These are phyloP conservation scores for Coemansia sp. DNA, from an alignment of 192 early-diverging fungal genomes.

Conservation along the genomic window DNA sequence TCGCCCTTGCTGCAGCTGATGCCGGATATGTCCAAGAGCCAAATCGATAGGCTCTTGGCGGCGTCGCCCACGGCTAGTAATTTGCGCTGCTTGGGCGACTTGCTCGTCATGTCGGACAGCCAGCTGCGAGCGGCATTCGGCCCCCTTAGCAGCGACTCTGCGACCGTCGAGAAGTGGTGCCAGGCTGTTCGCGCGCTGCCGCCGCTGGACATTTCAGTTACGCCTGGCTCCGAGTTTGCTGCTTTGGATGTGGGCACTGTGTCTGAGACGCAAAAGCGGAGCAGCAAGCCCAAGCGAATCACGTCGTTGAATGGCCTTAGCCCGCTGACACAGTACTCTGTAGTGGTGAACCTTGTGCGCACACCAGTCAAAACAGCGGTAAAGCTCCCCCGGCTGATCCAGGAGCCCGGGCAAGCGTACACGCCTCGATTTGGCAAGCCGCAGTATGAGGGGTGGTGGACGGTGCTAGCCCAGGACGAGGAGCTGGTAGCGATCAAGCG, in stretches of 20 bases:
- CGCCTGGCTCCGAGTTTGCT: neutral
- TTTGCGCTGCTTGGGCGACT: slow-evolving; percentile 27
- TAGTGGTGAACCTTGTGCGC: slow-evolving; percentile 42
- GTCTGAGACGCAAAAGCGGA: neutral
- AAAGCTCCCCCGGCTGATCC: slow-evolving; percentile 11
- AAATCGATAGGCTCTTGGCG: slow-evolving; percentile 2
- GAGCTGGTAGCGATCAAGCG: slow-evolving; percentile 84
- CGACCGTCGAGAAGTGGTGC: slow-evolving; percentile 21
- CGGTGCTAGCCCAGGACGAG: slow-evolving; percentile 74
- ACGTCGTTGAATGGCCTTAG: slow-evolving; percentile 18
- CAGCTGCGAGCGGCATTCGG: slow-evolving; percentile 17
- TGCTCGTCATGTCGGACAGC: slow-evolving; percentile 48
- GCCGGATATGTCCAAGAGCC: slow-evolving; percentile 51
- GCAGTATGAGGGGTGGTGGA: slow-evolving; percentile 95
- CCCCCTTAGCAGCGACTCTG: neutral
- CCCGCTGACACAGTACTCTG: slow-evolving; percentile 51
- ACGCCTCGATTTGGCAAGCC: slow-evolving; percentile 88
- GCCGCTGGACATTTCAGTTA: slow-evolving; percentile 20
- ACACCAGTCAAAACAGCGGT: slow-evolving; percentile 27
- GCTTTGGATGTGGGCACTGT: neutral
- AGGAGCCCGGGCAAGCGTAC: slow-evolving; percentile 64
- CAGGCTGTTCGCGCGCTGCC: slow-evolving; percentile 41
- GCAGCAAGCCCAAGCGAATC: slow-evolving; percentile 9
- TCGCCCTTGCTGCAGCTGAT: slow-evolving; percentile 71
- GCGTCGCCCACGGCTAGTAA: neutral